Evolutionary conservation across 1,139 yeast genomes (phyloP).

Genomic region (Williopsis jadinii): DNA sequence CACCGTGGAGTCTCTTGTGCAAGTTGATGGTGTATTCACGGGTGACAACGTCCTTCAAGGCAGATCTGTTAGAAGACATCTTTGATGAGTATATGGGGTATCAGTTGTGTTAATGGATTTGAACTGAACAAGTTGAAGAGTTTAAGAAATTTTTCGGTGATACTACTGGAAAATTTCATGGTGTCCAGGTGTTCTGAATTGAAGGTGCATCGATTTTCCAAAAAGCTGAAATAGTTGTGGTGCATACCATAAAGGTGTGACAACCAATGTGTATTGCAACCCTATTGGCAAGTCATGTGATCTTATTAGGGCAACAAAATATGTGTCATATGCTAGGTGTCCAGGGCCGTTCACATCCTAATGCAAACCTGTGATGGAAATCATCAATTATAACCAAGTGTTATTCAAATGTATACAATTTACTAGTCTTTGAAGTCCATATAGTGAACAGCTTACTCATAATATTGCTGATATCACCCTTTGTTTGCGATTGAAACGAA

Average conservation of each 20-base stretch:
- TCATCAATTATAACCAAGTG: too few species aligned
- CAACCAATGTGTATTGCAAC: too few species aligned
- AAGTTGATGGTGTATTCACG: constrained; percentile 99
- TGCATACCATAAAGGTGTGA: too few species aligned
- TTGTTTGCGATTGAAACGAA: constrained; percentile 1
- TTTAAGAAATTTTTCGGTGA: background rate
- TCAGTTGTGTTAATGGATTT: background rate
- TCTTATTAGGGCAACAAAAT: too few species aligned
- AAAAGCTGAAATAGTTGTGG: too few species aligned
- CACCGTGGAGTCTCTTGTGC: constrained; percentile 99
- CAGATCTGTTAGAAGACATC: constrained; percentile 53
- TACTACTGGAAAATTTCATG: constrained; percentile 1
- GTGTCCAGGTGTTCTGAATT: constrained; percentile 9
- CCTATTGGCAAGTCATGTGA: too few species aligned
- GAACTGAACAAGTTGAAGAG: too few species aligned
- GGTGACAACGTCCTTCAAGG: constrained; percentile 99
- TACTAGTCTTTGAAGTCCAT: constrained; percentile 15
- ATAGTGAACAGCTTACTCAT: constrained; percentile 4
- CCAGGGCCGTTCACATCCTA: too few species aligned
- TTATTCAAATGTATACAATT: constrained; percentile 26
- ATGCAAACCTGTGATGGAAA: too few species aligned
- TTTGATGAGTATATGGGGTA: constrained; percentile 8
- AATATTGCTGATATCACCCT: background rate
- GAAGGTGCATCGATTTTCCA: too few species aligned
- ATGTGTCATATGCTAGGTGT: too few species aligned